Conservation (phyloP, 2,329 filamentous ascomycete genomes). For the Ophiostoma sp. region DNA sequence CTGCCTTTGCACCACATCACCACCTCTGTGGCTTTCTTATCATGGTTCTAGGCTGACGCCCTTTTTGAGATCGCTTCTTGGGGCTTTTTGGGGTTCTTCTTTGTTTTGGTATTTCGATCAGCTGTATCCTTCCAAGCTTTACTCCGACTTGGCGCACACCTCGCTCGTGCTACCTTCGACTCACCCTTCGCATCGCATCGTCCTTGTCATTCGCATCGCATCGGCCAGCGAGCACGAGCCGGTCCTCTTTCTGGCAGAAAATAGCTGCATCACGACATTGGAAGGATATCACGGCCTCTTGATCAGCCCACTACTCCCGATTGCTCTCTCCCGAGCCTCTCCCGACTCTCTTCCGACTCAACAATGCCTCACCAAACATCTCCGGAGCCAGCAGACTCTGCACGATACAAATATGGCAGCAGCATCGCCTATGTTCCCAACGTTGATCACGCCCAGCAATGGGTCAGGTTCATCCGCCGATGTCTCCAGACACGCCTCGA, state of each 20-base stretch:
- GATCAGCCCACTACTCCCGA: no score
- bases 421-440: not conserved
- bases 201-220: not conserved
- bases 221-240: not conserved
- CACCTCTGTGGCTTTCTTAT: not conserved
- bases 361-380: not conserved
- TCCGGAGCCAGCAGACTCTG: not conserved
- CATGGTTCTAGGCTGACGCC: not conserved
- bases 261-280: not conserved
- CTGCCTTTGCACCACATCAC: not conserved
- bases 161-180: not conserved
- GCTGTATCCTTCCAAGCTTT: not conserved
- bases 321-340: not conserved
- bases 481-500: conserved; percentile 51
- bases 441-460: conserved; percentile 35
- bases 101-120: not conserved
- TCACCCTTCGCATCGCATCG: not conserved
- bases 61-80: not conserved
- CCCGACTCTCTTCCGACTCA: not conserved
- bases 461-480: conserved; percentile 48
- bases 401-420: not conserved
- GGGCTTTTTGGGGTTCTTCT: not conserved
- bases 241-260: not conserved
- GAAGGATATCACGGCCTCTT: not conserved
- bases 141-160: not conserved